These are phyloP conservation scores for Pseudogymnoascus sp. DNA, from an alignment of 2,329 filamentous ascomycete species.

Conservation along the genomic window DNA sequence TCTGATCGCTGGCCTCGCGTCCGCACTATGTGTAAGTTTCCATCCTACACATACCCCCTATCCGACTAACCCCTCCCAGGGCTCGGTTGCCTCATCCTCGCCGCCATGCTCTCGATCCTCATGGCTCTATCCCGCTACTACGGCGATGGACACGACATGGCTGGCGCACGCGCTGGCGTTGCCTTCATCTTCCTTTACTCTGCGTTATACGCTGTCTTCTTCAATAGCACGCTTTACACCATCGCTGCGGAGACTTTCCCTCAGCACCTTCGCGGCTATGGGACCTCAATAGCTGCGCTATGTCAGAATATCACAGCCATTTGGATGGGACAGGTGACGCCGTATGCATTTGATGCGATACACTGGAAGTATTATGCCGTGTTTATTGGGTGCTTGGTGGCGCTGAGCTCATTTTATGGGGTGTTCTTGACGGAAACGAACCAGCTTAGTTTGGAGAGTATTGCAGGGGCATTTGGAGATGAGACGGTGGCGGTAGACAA, in stretches of 20 bases:
- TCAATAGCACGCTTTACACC: constrained; percentile 29
- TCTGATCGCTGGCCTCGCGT: constrained; percentile 28
- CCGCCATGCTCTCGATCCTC: constrained; percentile 23
- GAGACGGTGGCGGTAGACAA: constrained; percentile 13
- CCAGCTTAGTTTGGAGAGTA: constrained; percentile 29
- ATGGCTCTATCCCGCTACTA: constrained; percentile 23
- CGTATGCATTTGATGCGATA: constrained; percentile 26
- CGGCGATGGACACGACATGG: constrained; percentile 13
- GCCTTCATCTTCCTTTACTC: constrained; percentile 31
- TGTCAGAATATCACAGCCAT: constrained; percentile 27
- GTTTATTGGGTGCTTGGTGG: constrained; percentile 29
- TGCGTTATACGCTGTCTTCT: constrained; percentile 25
- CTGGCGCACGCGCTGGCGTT: constrained; percentile 23
- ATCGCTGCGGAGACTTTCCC: constrained; percentile 28
- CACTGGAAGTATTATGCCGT: constrained; percentile 30
- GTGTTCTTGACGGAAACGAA: constrained; percentile 32
- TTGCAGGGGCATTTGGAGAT: constrained; percentile 31
- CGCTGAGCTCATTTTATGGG: constrained; percentile 27
- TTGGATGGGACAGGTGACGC: constrained; percentile 27
- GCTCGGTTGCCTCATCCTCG: constrained; percentile 23
- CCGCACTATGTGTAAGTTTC: constrained; percentile 11
- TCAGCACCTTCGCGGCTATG: constrained; percentile 20
- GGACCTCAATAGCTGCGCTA: constrained; percentile 26
- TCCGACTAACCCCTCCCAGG: constrained; percentile 16
- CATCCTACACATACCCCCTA: constrained; percentile 17